Evolutionary conservation across 768 basidiomycete species (phyloP).

Genomic region (Collybiopsis luxurians): DNA sequence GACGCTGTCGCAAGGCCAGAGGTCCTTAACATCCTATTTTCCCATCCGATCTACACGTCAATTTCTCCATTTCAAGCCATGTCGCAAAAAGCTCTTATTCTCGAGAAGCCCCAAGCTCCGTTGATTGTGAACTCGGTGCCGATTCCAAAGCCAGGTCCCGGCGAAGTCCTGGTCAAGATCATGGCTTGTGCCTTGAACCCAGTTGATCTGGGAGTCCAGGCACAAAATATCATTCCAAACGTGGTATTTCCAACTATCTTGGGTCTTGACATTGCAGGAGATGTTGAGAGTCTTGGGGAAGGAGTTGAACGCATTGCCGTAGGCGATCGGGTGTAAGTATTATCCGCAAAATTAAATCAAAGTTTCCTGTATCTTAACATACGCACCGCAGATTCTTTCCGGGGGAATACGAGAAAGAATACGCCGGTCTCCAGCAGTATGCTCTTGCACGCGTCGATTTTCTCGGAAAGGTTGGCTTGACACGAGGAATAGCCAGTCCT

Average conservation of each 20-base stretch:
- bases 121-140: neutral
- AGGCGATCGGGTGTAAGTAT: constrained; percentile 52
- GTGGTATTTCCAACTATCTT: constrained; percentile 42
- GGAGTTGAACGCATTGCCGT: constrained; percentile 46
- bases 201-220: constrained; percentile 28
- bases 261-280: constrained; percentile 51
- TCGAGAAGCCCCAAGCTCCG: neutral
- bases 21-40: no score
- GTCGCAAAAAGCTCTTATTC: constrained; percentile 7
- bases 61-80: neutral
- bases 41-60: no score
- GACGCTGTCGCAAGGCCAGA: no score
- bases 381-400: constrained; percentile 32
- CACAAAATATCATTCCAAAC: constrained; percentile 29
- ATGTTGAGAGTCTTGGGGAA: constrained; percentile 48
- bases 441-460: constrained; percentile 37
- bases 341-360: neutral
- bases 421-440: constrained; percentile 45
- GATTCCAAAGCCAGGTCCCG: neutral
- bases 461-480: constrained; percentile 33
- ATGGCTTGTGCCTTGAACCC: constrained; percentile 3
- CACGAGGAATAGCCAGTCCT: constrained; percentile 10
- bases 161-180: neutral
- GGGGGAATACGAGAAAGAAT: constrained; percentile 33
- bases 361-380: neutral